Conservation (phyloP, 345 rosid species). For the Citrus glauca region DNA sequence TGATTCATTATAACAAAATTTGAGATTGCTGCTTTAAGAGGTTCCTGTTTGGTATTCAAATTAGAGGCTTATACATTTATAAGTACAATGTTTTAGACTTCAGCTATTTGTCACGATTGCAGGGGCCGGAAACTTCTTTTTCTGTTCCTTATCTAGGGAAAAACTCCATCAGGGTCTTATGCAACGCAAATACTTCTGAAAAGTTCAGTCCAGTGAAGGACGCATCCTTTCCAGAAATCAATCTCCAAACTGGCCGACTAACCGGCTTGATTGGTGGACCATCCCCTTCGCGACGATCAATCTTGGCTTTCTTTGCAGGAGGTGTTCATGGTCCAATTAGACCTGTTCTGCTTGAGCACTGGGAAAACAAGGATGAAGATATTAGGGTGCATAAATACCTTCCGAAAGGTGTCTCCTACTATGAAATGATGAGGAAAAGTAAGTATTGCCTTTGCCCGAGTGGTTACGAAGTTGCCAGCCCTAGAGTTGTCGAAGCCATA, state of each 20-base stretch:
- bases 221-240: constrained; percentile 80
- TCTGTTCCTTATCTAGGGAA: constrained; percentile 49
- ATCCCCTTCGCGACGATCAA: constrained; percentile 66
- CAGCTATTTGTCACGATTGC: neutral
- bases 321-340: constrained; percentile 94
- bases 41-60: neutral
- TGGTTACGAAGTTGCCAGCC: constrained; percentile 94
- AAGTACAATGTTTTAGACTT: neutral
- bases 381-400: constrained; percentile 65
- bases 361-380: constrained; percentile 78
- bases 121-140: constrained; percentile 68
- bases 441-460: constrained; percentile 91
- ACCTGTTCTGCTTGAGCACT: constrained; percentile 72
- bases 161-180: constrained; percentile 72
- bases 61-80: neutral
- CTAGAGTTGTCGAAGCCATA: constrained; percentile 76
- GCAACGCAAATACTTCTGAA: constrained; percentile 91
- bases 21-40: neutral
- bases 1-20: neutral
- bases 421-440: constrained; percentile 68
- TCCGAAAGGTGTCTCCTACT: constrained; percentile 63
- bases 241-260: constrained; percentile 57
- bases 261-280: constrained; percentile 66
- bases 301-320: constrained; percentile 91
- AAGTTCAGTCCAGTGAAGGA: constrained; percentile 77